Percentiles rank a stretch among this genome's conserved stretches.
phyloP scores from a whole-genome alignment of 306 rosid genomes.

The Sechiopsis laciniata region DNA sequence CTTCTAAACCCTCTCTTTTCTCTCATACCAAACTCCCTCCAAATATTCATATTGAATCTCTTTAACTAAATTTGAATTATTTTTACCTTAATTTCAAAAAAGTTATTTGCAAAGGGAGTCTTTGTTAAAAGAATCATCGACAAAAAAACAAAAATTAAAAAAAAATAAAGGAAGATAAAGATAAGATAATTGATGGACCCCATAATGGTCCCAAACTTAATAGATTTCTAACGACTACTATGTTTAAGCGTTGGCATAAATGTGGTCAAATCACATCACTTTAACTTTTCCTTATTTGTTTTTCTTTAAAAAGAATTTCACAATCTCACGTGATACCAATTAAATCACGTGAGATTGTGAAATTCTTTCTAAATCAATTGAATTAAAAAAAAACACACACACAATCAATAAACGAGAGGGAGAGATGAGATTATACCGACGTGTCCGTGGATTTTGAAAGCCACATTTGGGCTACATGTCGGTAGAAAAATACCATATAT shows the following conservation, averaged over 20 bases:
- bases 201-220: not conserved
- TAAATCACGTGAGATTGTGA: too few relatives aligned
- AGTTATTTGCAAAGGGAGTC: not conserved
- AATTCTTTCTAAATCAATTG: too few relatives aligned
- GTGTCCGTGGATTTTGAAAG: not conserved
- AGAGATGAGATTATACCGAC: constrained; percentile 4
- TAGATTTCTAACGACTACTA: constrained; percentile 5
- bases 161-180: not conserved
- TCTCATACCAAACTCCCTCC: too few relatives aligned
- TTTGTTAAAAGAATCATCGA: not conserved
- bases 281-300: not conserved
- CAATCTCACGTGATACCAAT: too few relatives aligned
- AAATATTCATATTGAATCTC: too few relatives aligned
- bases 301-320: not conserved
- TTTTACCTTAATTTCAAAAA: constrained; percentile 1
- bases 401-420: not conserved
- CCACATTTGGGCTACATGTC: constrained; percentile 9
- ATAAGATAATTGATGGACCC: constrained; percentile 1
- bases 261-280: not conserved
- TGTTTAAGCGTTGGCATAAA: constrained; percentile 7
- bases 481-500: not conserved
- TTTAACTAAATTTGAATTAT: not conserved
- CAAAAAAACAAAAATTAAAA: not conserved
- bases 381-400: too few relatives aligned
- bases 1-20: too few relatives aligned